Conservation (phyloP, 2,329 filamentous ascomycete genomes). For the Chaetoscypha palmicola region DNA sequence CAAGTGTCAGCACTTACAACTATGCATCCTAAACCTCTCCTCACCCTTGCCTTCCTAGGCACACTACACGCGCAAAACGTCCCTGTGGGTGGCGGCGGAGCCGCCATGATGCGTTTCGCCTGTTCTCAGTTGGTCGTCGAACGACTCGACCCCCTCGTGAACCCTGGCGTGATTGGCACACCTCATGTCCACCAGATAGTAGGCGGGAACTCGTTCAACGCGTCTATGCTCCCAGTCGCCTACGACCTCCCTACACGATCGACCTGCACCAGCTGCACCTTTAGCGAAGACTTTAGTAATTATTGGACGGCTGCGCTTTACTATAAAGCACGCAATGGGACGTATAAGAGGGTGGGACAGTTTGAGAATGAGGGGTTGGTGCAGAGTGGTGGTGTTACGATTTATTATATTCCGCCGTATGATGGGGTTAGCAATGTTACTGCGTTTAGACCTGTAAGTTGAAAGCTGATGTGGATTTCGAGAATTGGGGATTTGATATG, state of each 20-base stretch:
- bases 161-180: constrained; percentile 5
- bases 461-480: not conserved
- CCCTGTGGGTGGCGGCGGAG: not conserved
- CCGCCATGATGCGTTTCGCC: constrained; percentile 5
- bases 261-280: constrained; percentile 12
- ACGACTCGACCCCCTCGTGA: constrained; percentile 12
- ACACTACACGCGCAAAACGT: not conserved
- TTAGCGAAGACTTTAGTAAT: constrained; percentile 15
- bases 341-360: constrained; percentile 2
- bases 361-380: constrained; percentile 3
- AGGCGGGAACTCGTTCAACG: constrained; percentile 14
- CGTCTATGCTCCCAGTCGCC: constrained; percentile 5
- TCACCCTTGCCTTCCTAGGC: not conserved
- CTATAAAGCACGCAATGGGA: constrained; percentile 6
- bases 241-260: constrained; percentile 5
- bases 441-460: constrained; percentile 6
- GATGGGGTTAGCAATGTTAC: constrained; percentile 8
- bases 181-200: constrained; percentile 14
- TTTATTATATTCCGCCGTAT: constrained; percentile 9
- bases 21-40: not conserved
- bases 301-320: constrained; percentile 15
- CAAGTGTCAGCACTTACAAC: not conserved
- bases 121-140: constrained; percentile 4
- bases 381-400: constrained; percentile 4
- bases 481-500: not conserved